Evolutionary conservation across 148 eudicot genomes (phyloP), one percentile per base, ranked within the genome.

Genomic region (Rhododendron mucronatum): DNA sequence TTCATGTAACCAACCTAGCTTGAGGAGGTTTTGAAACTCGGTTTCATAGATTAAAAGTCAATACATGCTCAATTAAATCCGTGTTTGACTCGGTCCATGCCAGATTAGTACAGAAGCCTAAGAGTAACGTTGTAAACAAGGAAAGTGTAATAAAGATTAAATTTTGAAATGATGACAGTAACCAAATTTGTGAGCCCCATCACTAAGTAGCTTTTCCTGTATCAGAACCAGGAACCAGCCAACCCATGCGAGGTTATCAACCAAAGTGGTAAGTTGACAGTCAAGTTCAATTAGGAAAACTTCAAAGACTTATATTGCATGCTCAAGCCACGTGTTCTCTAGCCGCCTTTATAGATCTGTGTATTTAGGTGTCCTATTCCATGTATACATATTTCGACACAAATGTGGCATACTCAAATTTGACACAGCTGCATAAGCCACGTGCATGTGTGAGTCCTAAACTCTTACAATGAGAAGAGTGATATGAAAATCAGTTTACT

Each of bases 401-500:
- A 45, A 45, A 11, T 26, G 65, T 30, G 65, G 63, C 63, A 44
- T 14, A 5, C 82, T 26, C 82, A 80, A 23, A 47, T 30, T n/a
- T 80, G 37, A 80, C 20, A 53, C 65, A 33, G 69, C 28, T 57
- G 45, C 71, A 63, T 48, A 33, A 51, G 37, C 69, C 59, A 75
- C 50, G 39, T 50, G 71, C 51, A 84, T 3, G 39, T 14, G 53
- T 14, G 45, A 73, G 13, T 84, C 30, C 30, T 7, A 48, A 83
- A 23, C 55, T n/a, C 39, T 53, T 10, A 33, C 50, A 14, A 48
- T 50, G 37, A 67, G 67, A 88, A 75, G 77, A 82, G 80, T 61
- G 45, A 55, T 63, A n/a, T 15, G 65, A 20, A 83, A 45, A 81
- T 76, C 83, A 81, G 82, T 69, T 53, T 18, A 90, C 92, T 83